These are phyloP conservation scores for Ilyonectria destructans DNA, from an alignment of 2,329 filamentous ascomycete genomes.

Conservation along the genomic window DNA sequence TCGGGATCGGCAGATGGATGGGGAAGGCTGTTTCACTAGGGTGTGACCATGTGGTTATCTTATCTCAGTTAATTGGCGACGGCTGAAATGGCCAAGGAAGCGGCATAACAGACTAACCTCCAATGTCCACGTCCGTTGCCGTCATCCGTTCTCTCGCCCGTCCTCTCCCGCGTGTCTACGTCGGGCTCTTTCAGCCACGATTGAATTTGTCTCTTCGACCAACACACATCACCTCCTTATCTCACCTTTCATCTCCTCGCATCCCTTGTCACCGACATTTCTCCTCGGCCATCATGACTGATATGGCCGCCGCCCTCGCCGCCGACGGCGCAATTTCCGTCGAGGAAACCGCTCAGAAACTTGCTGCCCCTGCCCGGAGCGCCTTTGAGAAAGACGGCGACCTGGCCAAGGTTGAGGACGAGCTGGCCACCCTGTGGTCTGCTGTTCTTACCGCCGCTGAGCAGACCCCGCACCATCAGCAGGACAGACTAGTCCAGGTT, in stretches of 20 bases:
- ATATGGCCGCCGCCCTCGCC: slow-evolving; percentile 17
- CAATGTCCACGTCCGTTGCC: not conserved
- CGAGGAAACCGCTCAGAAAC: slow-evolving; percentile 32
- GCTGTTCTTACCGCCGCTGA: slow-evolving; percentile 38
- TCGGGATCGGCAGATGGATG: slow-evolving; percentile 39
- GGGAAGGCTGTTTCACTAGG: slow-evolving; percentile 32
- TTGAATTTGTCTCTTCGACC: not conserved
- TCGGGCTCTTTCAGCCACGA: not conserved
- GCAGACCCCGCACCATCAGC: slow-evolving; percentile 41
- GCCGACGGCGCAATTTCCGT: slow-evolving; percentile 26
- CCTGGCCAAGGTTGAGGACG: slow-evolving; percentile 29
- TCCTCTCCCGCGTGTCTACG: not conserved
- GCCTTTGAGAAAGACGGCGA: slow-evolving; percentile 34
- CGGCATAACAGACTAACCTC: not conserved
- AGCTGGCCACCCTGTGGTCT: slow-evolving; percentile 36
- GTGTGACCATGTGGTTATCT: slow-evolving; percentile 41
- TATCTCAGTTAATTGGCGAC: slow-evolving; percentile 37
- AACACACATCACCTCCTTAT: not conserved
- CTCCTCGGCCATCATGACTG: slow-evolving; percentile 35
- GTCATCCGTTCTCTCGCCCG: not conserved
- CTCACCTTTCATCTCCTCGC: not conserved
- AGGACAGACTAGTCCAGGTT: slow-evolving; percentile 42
- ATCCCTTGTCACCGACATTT: not conserved
- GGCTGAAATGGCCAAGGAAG: not conserved
- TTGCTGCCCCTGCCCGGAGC: slow-evolving; percentile 27